Base-by-base conservation (phyloP, 2,329 filamentous ascomycete genomes). In the Colletotrichum lindemuthianum region DNA sequence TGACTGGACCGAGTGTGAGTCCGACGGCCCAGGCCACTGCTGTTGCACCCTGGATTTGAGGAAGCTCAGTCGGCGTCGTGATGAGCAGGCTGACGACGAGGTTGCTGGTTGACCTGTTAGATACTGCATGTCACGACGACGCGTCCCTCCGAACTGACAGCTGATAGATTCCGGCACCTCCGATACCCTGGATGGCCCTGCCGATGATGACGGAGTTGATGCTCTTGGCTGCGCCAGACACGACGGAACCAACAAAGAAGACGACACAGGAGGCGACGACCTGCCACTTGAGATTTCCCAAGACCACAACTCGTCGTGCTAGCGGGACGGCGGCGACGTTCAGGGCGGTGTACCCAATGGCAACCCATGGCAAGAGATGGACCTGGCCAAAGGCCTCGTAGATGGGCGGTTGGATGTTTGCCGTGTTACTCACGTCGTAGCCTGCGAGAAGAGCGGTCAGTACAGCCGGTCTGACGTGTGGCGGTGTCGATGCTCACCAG, bases 341-440 rank as follows among this genome's bases (percentile, higher is more conserved):
- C 59, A 71, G 73, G 11, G 76, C 66, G 0, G 74, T 74, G 61
- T 77, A 79, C 8, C 72, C 73, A 11, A 79, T 69, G 33, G 71
- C 73, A n/a, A 80, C 71, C 78, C 78, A 80, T 4, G 76, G 74
- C 6, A 81, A 70, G 2, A 79, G 70, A 40, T 77, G 72, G 41
- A 80, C 74, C 10, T 74, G 69, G 6, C 75, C 74, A 48, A 79
- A 78, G 24, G 82, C 84, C 56, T 83, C 76, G 72, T 89, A 88
- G 52, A 89, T 82, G 4, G 84, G 85, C 8, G 76, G 77, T 71
- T 88, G 88, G 51, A 86, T 83, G 67, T 87, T 83, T 8, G 85
- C 82, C 15, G 82, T 79, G 59, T 82, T 80, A 65, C 77, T 77
- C 8, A 79, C 72, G 64, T 80, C 78, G 69, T 79, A 81, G 15